A percentile compares a stretch with the other conserved stretches of the same genome.
phyloP scores from a whole-genome alignment of 1,284 basidiomycete genomes.

The Hemileia vastatrix region DNA sequence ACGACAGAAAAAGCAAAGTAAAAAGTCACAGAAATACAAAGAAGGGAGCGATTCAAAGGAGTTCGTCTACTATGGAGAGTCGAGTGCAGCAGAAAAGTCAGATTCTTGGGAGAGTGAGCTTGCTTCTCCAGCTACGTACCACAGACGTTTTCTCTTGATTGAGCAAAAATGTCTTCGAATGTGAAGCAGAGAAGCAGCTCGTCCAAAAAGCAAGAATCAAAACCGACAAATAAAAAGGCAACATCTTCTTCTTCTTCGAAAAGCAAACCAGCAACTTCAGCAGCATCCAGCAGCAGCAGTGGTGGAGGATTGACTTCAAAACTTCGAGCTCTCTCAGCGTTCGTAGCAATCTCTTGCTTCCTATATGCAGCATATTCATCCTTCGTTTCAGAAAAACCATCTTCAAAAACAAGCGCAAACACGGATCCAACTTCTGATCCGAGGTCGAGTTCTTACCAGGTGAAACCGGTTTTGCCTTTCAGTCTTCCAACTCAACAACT shows the following conservation, averaged over 20 bases:
- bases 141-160: not conserved
- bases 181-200: not conserved
- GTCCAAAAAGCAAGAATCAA: not conserved
- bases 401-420: not conserved
- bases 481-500: conserved; percentile 27
- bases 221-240: not conserved
- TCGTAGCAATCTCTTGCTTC: not conserved
- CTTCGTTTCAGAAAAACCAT: not conserved
- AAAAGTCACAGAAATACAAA: no score
- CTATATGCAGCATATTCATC: not conserved
- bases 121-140: no score
- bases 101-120: no score
- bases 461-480: not conserved
- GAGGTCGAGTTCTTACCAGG: not conserved
- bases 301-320: not conserved
- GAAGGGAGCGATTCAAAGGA: no score
- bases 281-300: not conserved
- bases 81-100: no score
- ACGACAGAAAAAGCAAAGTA: no score
- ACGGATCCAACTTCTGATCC: not conserved
- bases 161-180: not conserved
- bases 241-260: not conserved
- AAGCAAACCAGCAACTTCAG: not conserved
- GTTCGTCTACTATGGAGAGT: no score
- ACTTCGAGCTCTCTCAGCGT: not conserved